Conservation (phyloP, 768 basidiomycete genomes). For the Pulveroboletus ravenelii region DNA sequence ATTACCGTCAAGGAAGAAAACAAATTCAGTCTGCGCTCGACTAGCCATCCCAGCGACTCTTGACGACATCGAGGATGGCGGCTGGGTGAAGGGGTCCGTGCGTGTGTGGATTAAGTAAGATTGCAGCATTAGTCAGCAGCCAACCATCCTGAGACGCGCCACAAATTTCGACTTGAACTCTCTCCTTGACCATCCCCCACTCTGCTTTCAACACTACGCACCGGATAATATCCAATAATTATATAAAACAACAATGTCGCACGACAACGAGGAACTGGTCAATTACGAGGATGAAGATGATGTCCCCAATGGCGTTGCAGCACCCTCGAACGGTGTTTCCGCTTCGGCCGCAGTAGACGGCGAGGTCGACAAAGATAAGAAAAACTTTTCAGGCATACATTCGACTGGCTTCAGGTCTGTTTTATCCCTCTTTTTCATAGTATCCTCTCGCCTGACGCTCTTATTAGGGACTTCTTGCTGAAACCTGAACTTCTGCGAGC, state of each 20-base stretch:
- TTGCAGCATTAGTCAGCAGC: conserved; percentile 25
- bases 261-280: conserved; percentile 89
- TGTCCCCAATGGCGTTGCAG: conserved; percentile 53
- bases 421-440: not conserved
- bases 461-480: conserved; percentile 85
- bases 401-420: conserved; percentile 97
- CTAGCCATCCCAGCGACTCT: not conserved
- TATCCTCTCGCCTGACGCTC: conserved; percentile 2
- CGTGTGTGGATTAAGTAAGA: conserved; percentile 20
- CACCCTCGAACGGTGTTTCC: conserved; percentile 46
- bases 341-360: conserved; percentile 43
- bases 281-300: conserved; percentile 94
- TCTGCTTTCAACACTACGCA: conserved; percentile 23
- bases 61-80: not conserved
- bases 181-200: conserved; percentile 13
- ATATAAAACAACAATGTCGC: conserved; percentile 49
- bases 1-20: not conserved
- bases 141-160: conserved; percentile 10
- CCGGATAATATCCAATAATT: conserved; percentile 24
- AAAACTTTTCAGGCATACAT: conserved; percentile 99
- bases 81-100: conserved; percentile 22
- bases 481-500: conserved; percentile 96
- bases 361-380: conserved; percentile 77
- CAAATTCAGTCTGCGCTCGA: not conserved
- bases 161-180: conserved; percentile 24